Base-by-base conservation (phyloP, 306 rosid species). In the Corylus avellana region DNA sequence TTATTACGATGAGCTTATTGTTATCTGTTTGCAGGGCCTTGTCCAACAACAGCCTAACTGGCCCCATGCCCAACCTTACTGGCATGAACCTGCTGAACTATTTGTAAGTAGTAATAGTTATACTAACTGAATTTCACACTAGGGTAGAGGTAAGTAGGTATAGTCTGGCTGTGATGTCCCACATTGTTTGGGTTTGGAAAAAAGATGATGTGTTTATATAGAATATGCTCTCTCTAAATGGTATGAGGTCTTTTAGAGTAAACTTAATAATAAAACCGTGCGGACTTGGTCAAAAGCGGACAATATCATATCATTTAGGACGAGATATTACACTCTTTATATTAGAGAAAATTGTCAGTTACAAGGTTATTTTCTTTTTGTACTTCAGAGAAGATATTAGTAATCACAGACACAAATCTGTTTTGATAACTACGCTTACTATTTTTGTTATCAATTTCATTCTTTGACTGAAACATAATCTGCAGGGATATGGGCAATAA, bases 401-500 rank as follows among this genome's bases (percentile, higher is more conserved):
- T 39, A 3, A 5, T 39, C 44, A 42, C 46, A 5, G 46, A 6
- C 46, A 6, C 7, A 6, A 4, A 4, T 42, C 46, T 42, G 7
- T 42, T 2, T 32, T 32, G 35, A 11, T 49, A 49, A 49, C 2
- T 49, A 48, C 10, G 11, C 0, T 48, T 48, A 55, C n/a, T 56
- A 10, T 32, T n/a, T 3, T n/a, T n/a, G 8, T 32, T 32, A 32
- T 32, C 47, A 54, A 13, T 8, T 14, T 12, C 62, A 32, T 70
- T 64, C 79, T 53, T 56, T 70, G 55, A 62, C 63, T 44, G 22
- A 16, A 37, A 70, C 56, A 55, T 72, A 25, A 74, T 80, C 39
- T 82, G 81, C 82, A 90, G 92, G 72, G 91, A 90, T 53, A 6
- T 90, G 83, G 90, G 95, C 88, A 89, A 89, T 27, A 92, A 82